Evolutionary conservation across 257 asterid genomes (phyloP).

Genomic region (Ehretia macrophylla): DNA sequence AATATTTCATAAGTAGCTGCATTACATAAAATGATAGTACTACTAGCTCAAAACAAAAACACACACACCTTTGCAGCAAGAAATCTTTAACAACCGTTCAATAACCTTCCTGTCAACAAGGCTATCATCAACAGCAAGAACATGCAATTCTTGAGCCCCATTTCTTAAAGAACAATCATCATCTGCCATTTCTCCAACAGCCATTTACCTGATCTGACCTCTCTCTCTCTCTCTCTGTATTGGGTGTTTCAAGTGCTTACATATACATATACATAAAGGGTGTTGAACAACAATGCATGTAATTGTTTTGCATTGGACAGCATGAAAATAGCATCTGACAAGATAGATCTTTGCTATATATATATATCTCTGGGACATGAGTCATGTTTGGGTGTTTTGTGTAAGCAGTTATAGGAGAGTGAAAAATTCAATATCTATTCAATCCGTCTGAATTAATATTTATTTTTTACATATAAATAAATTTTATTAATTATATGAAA

Average conservation of each 20-base stretch:
- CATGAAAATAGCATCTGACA: background rate
- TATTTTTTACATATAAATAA: too few relatives aligned
- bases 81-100: conserved; percentile 59
- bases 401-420: too few relatives aligned
- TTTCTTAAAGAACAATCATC: conserved; percentile 37
- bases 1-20: too few relatives aligned
- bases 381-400: too few relatives aligned
- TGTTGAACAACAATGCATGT: background rate
- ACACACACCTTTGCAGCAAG: conserved; percentile 67
- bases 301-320: background rate
- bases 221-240: background rate
- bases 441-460: too few relatives aligned
- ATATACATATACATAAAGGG: background rate
- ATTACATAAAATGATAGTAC: too few relatives aligned
- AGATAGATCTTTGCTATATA: background rate
- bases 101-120: conserved; percentile 70
- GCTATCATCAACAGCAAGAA: conserved; percentile 87
- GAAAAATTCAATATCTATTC: too few relatives aligned
- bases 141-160: conserved; percentile 55
- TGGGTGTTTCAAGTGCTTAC: background rate
- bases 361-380: conserved; percentile 1
- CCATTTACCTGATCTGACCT: too few relatives aligned
- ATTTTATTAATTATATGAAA: too few relatives aligned
- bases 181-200: conserved; percentile 23
- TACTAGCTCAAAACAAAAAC: too few relatives aligned